Evolutionary conservation across 2,329 filamentous ascomycete species (phyloP).

Genomic region (Talaromyces sp.): DNA sequence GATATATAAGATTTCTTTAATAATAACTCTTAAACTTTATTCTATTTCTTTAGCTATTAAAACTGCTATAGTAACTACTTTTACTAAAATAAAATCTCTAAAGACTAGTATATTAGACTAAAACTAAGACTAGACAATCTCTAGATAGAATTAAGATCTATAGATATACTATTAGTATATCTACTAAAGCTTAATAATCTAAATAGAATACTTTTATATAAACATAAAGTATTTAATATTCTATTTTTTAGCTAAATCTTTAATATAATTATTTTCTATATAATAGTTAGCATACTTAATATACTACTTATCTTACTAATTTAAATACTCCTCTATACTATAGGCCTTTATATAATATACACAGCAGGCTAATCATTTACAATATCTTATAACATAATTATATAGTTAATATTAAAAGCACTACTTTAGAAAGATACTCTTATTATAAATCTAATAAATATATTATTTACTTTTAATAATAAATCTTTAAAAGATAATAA

Average conservation of each 20-base stretch:
- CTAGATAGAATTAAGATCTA: neutral
- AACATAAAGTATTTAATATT: neutral
- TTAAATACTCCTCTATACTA: neutral
- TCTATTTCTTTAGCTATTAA: neutral
- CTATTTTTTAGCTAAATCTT: neutral
- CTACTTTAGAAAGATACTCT: neutral
- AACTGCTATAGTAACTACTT: neutral
- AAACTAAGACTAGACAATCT: no score
- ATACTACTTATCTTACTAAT: neutral
- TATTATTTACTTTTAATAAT: neutral
- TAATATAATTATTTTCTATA: neutral
- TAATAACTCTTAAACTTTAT: neutral
- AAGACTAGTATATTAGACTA: no score
- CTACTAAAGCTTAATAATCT: neutral
- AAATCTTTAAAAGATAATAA: neutral
- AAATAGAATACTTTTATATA: neutral
- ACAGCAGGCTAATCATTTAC: neutral
- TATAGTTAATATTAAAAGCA: neutral
- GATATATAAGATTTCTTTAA: neutral
- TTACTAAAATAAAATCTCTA: neutral
- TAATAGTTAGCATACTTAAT: neutral
- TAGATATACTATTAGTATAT: neutral
- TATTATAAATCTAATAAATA: neutral
- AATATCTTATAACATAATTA: neutral
- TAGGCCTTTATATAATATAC: neutral